Base-by-base conservation (phyloP, 805 yeast species). In the Suhomyces xylopsoci region DNA sequence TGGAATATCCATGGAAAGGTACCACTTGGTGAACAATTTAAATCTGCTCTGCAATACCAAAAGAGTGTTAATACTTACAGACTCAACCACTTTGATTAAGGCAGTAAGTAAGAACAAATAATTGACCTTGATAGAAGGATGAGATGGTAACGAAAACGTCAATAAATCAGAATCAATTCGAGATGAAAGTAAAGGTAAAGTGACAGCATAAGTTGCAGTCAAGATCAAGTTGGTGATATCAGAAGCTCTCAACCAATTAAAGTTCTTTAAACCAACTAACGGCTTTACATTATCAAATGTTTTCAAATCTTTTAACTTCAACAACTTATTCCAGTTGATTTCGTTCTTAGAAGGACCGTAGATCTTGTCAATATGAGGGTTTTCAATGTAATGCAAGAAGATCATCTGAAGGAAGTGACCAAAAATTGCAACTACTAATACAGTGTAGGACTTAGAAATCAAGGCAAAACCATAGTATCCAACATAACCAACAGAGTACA, bases 401-500 rank as follows among this genome's bases (percentile, higher is more conserved):
- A 82, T 76, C 78, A 89, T 88, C 66, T 89, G 96, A 51, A 81
- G 73, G 50, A 86, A 79, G 67, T 89, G 96, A 9, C 94, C 96
- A 53, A 82, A 68, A 14, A 88, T 70, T 0, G 96, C 88, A 28
- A 87, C 85, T 14, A 80, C 68, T 56, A 89, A 76, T 5, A 89
- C 84, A 7, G 85, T 78, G 61, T 88, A 87, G 22, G 90, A 84
- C 57, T 88, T 85, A 5, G 92, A 78, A 60, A 89, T 84, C 57
- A 89, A 73, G 0, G 93, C 90, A 62, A 88, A 81, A 0, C 96
- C 96, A 63, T 89, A 89, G 70, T 87, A 89, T 1, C 96, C 96
- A 51, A 89, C 81, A 63, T 89, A 89, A 7, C 96, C 96, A 52
- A 90, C 86, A 0, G 96, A 87, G 67, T 89, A 89, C 96, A 89